These are phyloP conservation scores for Vitis amurensis DNA, from an alignment of 164 flowering plant genomes.

Conservation along the genomic window DNA sequence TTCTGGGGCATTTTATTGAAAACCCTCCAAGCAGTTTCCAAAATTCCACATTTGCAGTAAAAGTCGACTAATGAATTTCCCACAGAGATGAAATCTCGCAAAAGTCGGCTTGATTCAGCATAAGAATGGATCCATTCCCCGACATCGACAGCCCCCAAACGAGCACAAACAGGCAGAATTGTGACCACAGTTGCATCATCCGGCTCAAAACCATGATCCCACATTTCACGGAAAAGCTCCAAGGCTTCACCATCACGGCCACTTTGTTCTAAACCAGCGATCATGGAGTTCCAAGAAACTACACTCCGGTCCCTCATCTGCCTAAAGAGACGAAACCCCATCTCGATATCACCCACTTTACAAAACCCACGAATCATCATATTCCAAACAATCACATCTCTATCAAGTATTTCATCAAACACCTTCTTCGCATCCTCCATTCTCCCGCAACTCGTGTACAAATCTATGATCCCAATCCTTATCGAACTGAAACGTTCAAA, in stretches of 20 bases:
- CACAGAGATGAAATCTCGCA: constrained; percentile 34
- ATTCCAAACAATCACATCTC: constrained; percentile 71
- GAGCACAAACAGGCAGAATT: constrained; percentile 69
- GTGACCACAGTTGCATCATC: constrained; percentile 77
- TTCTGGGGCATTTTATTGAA: constrained; percentile 57
- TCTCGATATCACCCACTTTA: constrained; percentile 53
- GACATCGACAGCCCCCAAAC: constrained; percentile 55
- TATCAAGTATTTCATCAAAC: constrained; percentile 67
- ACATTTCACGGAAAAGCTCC: constrained; percentile 58
- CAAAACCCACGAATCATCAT: constrained; percentile 78
- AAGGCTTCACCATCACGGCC: constrained; percentile 70
- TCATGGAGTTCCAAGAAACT: constrained; percentile 83
- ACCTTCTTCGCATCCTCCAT: constrained; percentile 63
- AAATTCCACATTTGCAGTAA: constrained; percentile 63
- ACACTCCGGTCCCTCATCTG: constrained; percentile 55
- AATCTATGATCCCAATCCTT: constrained; percentile 62
- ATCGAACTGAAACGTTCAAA: constrained; percentile 40
- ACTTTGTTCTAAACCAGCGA: constrained; percentile 48
- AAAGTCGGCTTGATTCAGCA: constrained; percentile 46
- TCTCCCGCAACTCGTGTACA: constrained; percentile 39
- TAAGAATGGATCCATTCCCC: constrained; percentile 59
- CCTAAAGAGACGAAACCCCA: constrained; percentile 55
- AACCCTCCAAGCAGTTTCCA: constrained; percentile 41
- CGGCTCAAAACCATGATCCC: constrained; percentile 47
- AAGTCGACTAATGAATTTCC: constrained; percentile 74